Base-by-base conservation (phyloP, 768 basidiomycete species). In the Psilocybe sp. region DNA sequence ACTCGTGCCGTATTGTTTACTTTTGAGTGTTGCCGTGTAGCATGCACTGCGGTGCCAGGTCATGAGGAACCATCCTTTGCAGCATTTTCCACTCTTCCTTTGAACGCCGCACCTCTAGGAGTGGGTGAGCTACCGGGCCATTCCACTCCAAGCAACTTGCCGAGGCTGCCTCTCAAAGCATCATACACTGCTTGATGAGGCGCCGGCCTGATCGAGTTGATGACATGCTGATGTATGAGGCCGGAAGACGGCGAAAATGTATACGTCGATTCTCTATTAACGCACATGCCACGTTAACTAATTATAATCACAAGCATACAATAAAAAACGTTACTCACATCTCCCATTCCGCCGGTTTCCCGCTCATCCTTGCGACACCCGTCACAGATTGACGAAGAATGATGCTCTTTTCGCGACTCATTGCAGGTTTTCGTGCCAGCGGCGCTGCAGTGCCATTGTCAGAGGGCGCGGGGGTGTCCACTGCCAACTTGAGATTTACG, bases 181-280 rank as follows among this genome's bases (percentile, higher is more conserved):
- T 86, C 81, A 59, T 84, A 89, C 2, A 84, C 84, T 0, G 83
- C 77, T 43, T 81, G 73, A 59, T 88, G 86, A 3, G 89, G 89
- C 1, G 84, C 83, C 0, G 89, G 89, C 40, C 83, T 78, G 41
- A 92, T 90, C n/a, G 84, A 84, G 60, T 91, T 79, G 43, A 92
- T 71, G 41, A 71, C 71, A 60, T 92, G 89, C 42, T 72, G 57
- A 42, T 80, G 66, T 47, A 92, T 82, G 37, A 83, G 74, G 5
- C 86, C 89, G 0, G 79, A 78, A 18, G 67, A 46, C 0, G 87
- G 85, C 2, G 87, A 89, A 64, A 91, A 90, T 1, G 71, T 69
- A 64, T 92, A 92, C 20, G 84, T 87, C 44, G 82, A 87, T 59
- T 81, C 75, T 36, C 88, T 89, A 41, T 32, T 23, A 40, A 38